A percentile compares a stretch with the other conserved stretches of the same genome.
Conservation (phyloP, 768 basidiomycete species). For the Suillus brevipes region DNA sequence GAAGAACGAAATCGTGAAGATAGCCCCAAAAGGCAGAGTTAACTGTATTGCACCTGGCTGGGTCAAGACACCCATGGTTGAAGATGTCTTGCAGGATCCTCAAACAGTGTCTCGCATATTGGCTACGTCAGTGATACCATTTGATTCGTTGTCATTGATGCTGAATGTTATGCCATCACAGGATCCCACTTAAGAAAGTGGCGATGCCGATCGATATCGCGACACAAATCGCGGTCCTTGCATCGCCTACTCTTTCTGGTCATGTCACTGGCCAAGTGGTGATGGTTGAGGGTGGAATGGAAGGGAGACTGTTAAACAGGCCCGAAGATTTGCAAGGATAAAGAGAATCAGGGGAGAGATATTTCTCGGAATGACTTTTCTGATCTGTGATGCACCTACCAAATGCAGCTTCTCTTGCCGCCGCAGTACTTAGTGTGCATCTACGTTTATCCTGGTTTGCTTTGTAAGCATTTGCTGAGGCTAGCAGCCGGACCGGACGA, state of each 20-base stretch:
- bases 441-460: neutral
- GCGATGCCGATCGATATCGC: slow-evolving; percentile 65
- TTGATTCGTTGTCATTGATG: neutral
- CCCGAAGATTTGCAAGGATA: slow-evolving; percentile 33
- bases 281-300: slow-evolving; percentile 79
- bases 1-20: slow-evolving; percentile 81
- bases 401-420: neutral
- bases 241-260: slow-evolving; percentile 62
- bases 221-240: slow-evolving; percentile 58
- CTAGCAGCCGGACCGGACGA: neutral
- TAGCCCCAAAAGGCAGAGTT: slow-evolving; percentile 69
- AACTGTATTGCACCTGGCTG: slow-evolving; percentile 72
- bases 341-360: neutral
- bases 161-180: slow-evolving; percentile 24
- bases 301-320: slow-evolving; percentile 57
- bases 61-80: slow-evolving; percentile 65
- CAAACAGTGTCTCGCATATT: slow-evolving; percentile 54
- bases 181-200: slow-evolving; percentile 70
- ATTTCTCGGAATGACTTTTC: neutral
- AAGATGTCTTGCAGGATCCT: slow-evolving; percentile 55
- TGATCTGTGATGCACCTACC: neutral
- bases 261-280: slow-evolving; percentile 71
- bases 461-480: neutral
- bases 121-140: slow-evolving; percentile 55
- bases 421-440: neutral